Evolutionary conservation across 2,329 filamentous ascomycete species (phyloP), one percentile per base, ranked within the genome.

Genomic region (Alternaria viburni): DNA sequence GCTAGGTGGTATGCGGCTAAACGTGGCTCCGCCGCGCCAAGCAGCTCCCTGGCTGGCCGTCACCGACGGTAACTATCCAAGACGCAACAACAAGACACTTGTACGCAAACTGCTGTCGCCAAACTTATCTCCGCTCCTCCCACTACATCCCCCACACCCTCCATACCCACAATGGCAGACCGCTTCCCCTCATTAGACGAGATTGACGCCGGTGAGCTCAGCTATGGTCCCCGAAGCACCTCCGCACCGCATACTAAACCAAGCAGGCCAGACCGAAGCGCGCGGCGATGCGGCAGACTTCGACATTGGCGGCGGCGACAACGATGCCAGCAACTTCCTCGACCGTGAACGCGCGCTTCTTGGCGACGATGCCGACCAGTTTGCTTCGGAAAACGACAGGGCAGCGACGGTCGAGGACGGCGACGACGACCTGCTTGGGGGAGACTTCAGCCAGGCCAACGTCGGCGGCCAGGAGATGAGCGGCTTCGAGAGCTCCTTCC

Each of bases 291-390:
- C 78, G 54, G 59, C 68, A 62, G 75, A 77, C 64, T 80, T 84
- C 62, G 80, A 84, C 64, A 80, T 82, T 59, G 81, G 88, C 41
- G 84, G 86, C 66, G 86, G 84, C 66, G 83, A 86, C 10, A 84
- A 87, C 28, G 89, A 90, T 30, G 85, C 88, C 66, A 89, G 93
- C 76, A 93, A 97, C 81, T 98, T 99, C 80, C 88, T 98, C 52
- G 90, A 92, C 67, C 92, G 95, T 71, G 96, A 99, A 84, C 93
- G 93, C 77, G 96, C 93, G 65, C 82, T 91, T 17, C 89, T 99
- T 8, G 96, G 96, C 69, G 96, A 97, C 68, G 96, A 98, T 80
- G 96, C 96, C 64, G 88, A 93, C 74, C 92, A 94, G 83, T 99
- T 99, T 81, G 86, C 91, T 67, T 91, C 92, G 30, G 86, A 89